Percentiles rank a stretch among this genome's conserved stretches.
Evolutionary conservation across 2,329 filamentous ascomycete genomes (phyloP).

Genomic region (Hymenotorrendiella dingleyae): DNA sequence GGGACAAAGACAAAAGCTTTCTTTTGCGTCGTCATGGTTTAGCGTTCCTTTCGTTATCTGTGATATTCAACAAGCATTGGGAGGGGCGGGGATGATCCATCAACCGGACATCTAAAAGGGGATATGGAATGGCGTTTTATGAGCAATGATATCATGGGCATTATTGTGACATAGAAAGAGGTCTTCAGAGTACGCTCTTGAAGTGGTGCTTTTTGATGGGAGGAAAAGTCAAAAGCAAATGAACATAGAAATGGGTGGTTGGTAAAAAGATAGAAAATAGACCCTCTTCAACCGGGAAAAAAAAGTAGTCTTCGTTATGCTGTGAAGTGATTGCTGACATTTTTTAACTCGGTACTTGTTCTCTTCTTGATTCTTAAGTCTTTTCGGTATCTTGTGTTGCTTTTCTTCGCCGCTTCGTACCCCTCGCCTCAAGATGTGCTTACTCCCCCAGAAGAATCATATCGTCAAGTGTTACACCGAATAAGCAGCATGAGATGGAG

Average conservation of each 20-base stretch:
- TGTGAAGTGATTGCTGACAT: no score
- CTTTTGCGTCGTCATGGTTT: slow-evolving; percentile 4
- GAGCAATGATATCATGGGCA: slow-evolving; percentile 1
- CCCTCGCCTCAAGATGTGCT: no score
- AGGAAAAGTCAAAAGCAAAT: neutral
- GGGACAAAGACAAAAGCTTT: slow-evolving; percentile 29
- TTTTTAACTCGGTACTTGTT: no score
- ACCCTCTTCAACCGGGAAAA: slow-evolving; percentile 10
- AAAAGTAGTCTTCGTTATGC: no score
- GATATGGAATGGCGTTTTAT: slow-evolving; percentile 16
- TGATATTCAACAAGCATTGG: slow-evolving; percentile 30
- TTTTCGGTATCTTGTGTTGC: no score
- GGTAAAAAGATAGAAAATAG: neutral
- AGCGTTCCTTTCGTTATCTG: slow-evolving; percentile 13
- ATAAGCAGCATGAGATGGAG: no score
- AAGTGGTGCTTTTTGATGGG: neutral
- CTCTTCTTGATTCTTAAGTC: no score
- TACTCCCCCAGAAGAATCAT: no score
- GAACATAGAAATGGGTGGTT: neutral
- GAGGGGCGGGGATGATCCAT: slow-evolving; percentile 29
- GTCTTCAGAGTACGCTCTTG: neutral
- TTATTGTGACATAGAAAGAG: slow-evolving; percentile 2
- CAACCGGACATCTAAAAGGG: slow-evolving; percentile 29
- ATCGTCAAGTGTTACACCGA: no score
- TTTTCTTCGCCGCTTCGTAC: no score